Evolutionary conservation across 176 grass and related monocot species (phyloP).

Genomic region (Eremochloa ophiuroides): DNA sequence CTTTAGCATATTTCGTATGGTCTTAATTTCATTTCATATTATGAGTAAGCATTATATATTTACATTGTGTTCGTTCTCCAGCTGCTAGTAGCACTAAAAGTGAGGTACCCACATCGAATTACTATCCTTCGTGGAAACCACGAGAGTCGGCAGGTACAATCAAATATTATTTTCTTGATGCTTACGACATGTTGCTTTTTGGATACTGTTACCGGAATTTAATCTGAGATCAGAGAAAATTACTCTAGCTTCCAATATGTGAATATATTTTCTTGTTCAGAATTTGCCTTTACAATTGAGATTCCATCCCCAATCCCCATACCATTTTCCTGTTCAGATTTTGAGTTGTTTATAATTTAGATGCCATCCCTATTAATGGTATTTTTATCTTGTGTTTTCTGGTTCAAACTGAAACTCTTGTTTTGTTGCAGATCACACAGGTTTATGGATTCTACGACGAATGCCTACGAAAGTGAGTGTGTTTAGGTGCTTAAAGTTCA

Average conservation of each 20-base stretch:
- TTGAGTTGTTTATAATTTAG: not conserved
- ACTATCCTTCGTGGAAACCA: slow-evolving; percentile 97
- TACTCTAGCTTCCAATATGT: not conserved
- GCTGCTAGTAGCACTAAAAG: slow-evolving; percentile 93
- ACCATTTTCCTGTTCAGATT: not conserved
- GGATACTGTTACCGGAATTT: not conserved
- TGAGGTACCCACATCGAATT: slow-evolving; percentile 86
- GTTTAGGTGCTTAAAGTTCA: slow-evolving; percentile 27
- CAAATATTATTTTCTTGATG: not conserved
- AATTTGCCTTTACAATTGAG: not conserved
- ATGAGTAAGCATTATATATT: slow-evolving; percentile 5
- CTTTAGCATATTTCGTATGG: not conserved
- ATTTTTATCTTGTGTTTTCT: slow-evolving; percentile 6
- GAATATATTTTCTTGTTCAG: not conserved
- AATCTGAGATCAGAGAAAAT: not conserved
- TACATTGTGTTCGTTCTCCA: slow-evolving; percentile 30
- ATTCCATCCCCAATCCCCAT: not conserved
- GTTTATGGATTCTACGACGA: slow-evolving; percentile 99
- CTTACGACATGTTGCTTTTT: not conserved
- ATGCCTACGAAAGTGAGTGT: slow-evolving; percentile 93
- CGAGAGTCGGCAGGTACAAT: slow-evolving; percentile 79
- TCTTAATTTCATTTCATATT: not conserved
- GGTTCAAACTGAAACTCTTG: slow-evolving; percentile 19
- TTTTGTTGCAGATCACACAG: slow-evolving; percentile 79
- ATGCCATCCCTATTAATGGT: not conserved